Base-by-base conservation (phyloP, 2,329 filamentous ascomycete species). In the Teratosphaeriaceae sp. region DNA sequence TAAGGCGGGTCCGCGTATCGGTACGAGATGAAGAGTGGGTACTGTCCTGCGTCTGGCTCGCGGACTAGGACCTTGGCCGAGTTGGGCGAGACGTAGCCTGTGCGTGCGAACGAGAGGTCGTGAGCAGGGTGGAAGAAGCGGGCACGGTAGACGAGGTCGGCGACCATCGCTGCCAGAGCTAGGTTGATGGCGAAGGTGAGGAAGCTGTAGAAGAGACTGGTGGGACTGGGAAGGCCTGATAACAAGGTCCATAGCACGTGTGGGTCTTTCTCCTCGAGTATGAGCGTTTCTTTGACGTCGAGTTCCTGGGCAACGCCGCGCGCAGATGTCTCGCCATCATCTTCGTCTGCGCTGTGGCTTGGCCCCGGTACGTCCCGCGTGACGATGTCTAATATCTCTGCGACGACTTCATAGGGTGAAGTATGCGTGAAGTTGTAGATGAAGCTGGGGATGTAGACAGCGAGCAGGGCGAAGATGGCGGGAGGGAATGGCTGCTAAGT, bases 51-150 rank as follows among this genome's bases (percentile, higher is more conserved):
- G 53, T 94, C 78, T 1, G 92, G 88, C 63, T 97, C 92, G 44
- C 92, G 79, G 36, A 98, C 73, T 21, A 98, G 69, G 30, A 98
- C 74, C 47, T 80, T 88, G 18, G 88, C 92, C 43, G 83, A 83
- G 0, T 74, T 78, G 15, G 85, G 77, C 3, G 88, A 94, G 21
- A 97, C 83, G 61, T 90, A 90, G 20, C 92, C 92, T 13, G 95
- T 71, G 7, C 92, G 78, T 30, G 86, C 85, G 62, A 98, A 94
- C 0, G 88, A 86, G 9, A 95, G 70, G 51, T 94, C 81, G 21
- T 85, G 69, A 20, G 74, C 80, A 3, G 83, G 80, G 62, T 94
- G 75, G 24, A 84, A 75, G 46, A 82, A 63, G 9, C 79, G 78
- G 2, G 84, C 83, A 16, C 85, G 79, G 59, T 85, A 88, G 12